Percentiles rank a stretch among this genome's conserved stretches.
These are phyloP conservation scores for Nothophaeocryptopus gaeumannii DNA, from an alignment of 2,329 filamentous ascomycete genomes.

Conservation along the genomic window DNA sequence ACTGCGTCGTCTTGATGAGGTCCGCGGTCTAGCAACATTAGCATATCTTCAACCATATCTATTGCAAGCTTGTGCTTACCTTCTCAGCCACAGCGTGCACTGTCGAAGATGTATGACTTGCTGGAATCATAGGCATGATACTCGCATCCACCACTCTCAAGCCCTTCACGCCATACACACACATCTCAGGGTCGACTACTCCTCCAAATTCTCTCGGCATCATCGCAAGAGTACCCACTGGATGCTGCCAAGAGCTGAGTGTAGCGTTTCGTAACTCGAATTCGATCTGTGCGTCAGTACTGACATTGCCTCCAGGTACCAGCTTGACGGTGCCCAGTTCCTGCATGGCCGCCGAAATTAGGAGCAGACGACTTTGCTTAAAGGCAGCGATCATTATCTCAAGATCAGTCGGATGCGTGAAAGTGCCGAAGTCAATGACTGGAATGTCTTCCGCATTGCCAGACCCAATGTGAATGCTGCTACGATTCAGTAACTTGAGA, in stretches of 20 bases:
- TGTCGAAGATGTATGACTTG: slow-evolving; percentile 27
- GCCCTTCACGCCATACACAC: slow-evolving; percentile 29
- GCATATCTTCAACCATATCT: too few species aligned
- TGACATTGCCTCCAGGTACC: too few species aligned
- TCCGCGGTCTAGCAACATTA: too few species aligned
- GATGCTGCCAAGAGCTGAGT: slow-evolving; percentile 12
- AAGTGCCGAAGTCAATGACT: slow-evolving; percentile 32
- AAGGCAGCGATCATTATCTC: too few species aligned
- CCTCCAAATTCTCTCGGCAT: slow-evolving; percentile 26
- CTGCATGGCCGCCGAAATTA: too few species aligned
- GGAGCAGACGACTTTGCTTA: too few species aligned
- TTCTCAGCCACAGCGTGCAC: slow-evolving; percentile 38
- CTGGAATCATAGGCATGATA: slow-evolving; percentile 32
- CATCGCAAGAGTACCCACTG: slow-evolving; percentile 29
- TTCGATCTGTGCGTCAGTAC: too few species aligned
- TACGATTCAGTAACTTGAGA: slow-evolving; percentile 38
- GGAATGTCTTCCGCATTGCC: slow-evolving; percentile 34
- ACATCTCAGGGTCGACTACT: slow-evolving; percentile 28
- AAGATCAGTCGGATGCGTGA: slow-evolving; percentile 11
- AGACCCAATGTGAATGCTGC: slow-evolving; percentile 39
- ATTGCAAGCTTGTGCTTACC: slow-evolving; percentile 3
- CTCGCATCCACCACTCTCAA: slow-evolving; percentile 11
- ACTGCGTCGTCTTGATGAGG: too few species aligned
- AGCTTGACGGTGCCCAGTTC: too few species aligned
- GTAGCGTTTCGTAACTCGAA: background rate